These are phyloP conservation scores for Luffa aegyptiaca DNA, from an alignment of 306 rosid species.

Conservation along the genomic window DNA sequence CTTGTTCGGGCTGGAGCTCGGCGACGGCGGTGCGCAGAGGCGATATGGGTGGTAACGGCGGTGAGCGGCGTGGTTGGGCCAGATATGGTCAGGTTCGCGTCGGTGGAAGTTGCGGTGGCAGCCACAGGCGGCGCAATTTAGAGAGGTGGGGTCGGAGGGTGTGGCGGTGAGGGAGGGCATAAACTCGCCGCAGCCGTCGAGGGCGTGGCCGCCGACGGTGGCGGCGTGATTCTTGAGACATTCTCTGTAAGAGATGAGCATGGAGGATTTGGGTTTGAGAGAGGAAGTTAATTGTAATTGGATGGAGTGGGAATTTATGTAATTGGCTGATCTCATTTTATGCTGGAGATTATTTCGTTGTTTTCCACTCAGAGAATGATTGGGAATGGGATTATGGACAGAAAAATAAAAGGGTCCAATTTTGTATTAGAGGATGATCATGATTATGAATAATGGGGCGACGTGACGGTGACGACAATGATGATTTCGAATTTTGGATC, in stretches of 20 bases:
- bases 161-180: constrained; percentile 36
- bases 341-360: background rate
- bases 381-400: background rate
- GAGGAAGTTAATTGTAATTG: background rate
- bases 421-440: constrained; percentile 5
- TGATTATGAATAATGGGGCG: background rate
- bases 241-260: constrained; percentile 39
- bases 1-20: constrained; percentile 26
- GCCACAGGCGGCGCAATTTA: constrained; percentile 86
- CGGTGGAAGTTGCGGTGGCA: constrained; percentile 97
- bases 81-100: constrained; percentile 36
- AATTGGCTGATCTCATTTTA: background rate
- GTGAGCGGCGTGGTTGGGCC: background rate
- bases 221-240: constrained; percentile 94
- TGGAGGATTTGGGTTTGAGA: background rate
- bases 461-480: constrained; percentile 8
- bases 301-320: background rate
- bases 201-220: constrained; percentile 64
- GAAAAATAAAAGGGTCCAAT: background rate
- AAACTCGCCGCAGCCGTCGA: constrained; percentile 94
- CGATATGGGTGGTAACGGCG: constrained; percentile 21
- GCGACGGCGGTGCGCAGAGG: constrained; percentile 10
- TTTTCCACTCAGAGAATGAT: background rate
- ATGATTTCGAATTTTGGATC: background rate
- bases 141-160: constrained; percentile 50